phyloP scores from a whole-genome alignment of 2,329 filamentous ascomycete species.

The Ophiostoma piceae region DNA sequence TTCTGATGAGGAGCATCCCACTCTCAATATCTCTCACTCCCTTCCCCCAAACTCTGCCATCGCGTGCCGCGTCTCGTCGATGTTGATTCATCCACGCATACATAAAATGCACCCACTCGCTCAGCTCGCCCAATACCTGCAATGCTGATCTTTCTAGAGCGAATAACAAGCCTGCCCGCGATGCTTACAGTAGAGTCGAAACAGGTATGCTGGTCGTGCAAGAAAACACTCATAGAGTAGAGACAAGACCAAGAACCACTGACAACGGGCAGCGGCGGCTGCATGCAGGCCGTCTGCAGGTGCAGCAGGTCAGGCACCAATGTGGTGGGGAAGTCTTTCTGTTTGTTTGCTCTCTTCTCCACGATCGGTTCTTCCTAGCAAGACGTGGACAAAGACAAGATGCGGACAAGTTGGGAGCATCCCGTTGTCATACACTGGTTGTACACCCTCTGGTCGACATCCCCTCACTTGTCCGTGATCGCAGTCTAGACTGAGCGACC shows the following conservation, averaged over 20 bases:
- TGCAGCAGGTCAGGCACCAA: conserved; percentile 1
- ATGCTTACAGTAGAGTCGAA: background rate
- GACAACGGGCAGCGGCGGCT: conserved; percentile 6
- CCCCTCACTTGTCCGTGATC: conserved; percentile 9
- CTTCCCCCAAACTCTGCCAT: background rate
- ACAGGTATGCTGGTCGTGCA: background rate
- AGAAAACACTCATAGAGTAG: background rate
- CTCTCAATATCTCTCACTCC: background rate
- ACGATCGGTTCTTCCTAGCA: background rate
- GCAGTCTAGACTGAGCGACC: background rate
- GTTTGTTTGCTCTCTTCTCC: background rate
- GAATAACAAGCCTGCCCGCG: background rate
- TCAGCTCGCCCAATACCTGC: background rate
- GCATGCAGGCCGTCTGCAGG: conserved; percentile 7
- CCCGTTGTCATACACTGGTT: background rate
- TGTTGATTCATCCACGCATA: background rate
- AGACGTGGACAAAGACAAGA: no score
- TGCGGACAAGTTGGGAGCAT: background rate
- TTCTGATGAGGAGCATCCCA: background rate
- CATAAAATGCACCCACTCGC: background rate
- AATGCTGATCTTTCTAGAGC: background rate
- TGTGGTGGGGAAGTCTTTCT: background rate
- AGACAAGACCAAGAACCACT: background rate
- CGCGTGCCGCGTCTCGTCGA: background rate
- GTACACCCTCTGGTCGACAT: background rate